phyloP scores from a whole-genome alignment of 2,329 filamentous ascomycete genomes.

The Lecanosticta acicola region DNA sequence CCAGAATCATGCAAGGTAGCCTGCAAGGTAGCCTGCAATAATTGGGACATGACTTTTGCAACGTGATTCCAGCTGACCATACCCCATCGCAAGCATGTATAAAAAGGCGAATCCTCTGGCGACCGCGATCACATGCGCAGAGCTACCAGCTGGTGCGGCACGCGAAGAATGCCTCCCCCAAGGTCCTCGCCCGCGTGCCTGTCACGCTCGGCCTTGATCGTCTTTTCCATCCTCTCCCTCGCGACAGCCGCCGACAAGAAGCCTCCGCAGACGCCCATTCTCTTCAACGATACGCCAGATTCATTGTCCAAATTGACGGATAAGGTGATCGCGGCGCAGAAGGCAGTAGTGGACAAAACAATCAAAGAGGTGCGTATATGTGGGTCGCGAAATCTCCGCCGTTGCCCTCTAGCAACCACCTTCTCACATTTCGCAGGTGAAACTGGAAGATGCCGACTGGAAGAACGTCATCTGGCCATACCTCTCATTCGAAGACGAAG shows the following conservation, averaged over 20 bases:
- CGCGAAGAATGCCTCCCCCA: no score
- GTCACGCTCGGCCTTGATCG: no score
- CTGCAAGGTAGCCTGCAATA: no score
- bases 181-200: no score
- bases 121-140: no score
- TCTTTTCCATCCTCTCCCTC: background rate
- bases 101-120: no score
- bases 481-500: conserved; percentile 51
- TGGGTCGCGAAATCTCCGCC: no score
- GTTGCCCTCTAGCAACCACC: background rate
- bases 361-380: background rate
- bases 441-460: background rate
- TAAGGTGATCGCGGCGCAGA: background rate
- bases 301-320: background rate
- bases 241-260: background rate
- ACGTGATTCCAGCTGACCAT: no score
- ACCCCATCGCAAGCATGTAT: no score
- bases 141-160: no score
- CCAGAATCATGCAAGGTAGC: no score
- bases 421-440: background rate
- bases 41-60: no score
- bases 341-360: background rate
- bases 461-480: conserved; percentile 54
- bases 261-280: background rate
- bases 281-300: background rate